Evolutionary conservation across 1,284 basidiomycete species (phyloP).

Genomic region (Abortiporus biennis): DNA sequence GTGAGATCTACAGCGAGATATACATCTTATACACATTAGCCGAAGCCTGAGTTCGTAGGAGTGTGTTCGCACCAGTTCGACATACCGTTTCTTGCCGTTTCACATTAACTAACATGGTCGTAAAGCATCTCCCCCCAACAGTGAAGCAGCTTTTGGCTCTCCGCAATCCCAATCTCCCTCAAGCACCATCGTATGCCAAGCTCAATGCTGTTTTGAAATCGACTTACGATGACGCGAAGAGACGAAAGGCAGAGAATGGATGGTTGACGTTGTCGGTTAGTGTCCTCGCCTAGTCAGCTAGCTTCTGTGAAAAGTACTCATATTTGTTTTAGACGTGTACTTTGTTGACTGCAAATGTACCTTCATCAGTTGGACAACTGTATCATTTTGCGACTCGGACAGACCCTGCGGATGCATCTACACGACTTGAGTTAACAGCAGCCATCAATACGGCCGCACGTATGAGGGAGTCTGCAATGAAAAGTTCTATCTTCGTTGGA

Average conservation of each 20-base stretch:
- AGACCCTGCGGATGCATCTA: slow-evolving; percentile 35
- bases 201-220: slow-evolving; percentile 53
- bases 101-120: slow-evolving; percentile 30
- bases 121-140: slow-evolving; percentile 38
- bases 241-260: slow-evolving; percentile 63
- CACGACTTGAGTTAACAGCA: slow-evolving; percentile 39
- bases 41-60: too few species aligned
- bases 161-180: slow-evolving; percentile 57
- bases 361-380: slow-evolving; percentile 71
- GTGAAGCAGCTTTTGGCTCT: slow-evolving; percentile 73
- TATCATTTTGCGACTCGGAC: slow-evolving; percentile 70
- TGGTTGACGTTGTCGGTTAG: slow-evolving; percentile 81
- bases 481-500: slow-evolving; percentile 90
- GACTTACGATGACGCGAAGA: slow-evolving; percentile 57
- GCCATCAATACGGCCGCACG: slow-evolving; percentile 69
- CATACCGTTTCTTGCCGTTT: too few species aligned
- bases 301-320: not conserved
- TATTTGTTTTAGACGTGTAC: slow-evolving; percentile 60
- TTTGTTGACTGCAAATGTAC: slow-evolving; percentile 77
- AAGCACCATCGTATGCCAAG: slow-evolving; percentile 47
- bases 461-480: slow-evolving; percentile 91
- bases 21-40: too few species aligned
- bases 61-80: too few species aligned
- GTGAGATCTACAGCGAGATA: too few species aligned
- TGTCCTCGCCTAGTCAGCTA: slow-evolving; percentile 1